Evolutionary conservation across 306 rosid species (phyloP), one percentile per base, ranked within the genome.

Genomic region (Ziziphus jujuba): DNA sequence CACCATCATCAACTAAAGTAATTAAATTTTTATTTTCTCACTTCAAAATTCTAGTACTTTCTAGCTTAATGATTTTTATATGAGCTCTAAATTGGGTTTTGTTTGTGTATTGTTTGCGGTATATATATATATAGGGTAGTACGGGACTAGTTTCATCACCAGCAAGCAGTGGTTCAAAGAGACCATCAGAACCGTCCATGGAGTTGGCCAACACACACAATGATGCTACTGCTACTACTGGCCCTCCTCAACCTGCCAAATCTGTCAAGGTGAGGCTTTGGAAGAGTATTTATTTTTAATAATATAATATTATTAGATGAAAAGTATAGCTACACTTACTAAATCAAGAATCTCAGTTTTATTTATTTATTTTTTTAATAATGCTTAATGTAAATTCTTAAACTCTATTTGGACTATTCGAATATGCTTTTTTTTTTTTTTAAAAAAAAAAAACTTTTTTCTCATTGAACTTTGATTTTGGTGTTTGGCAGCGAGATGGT

Each of bases 1-100:
- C 96, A 50, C 95, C 96, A 50, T 75, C 87, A 44, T 85, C 95
- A 56, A 71, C 89, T 40, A 82, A 93, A 82, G 97, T 92, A 72
- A 24, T 25, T 49, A 55, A 23, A 10, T 31, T 58, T 45, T 65
- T 40, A 22, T 24, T 31, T 10, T 49, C 15, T 62, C 19, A 9
- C 56, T 0, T 49, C 16, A 40, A 25, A 19, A 31, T 48, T 57
- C 48, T 25, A 23, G 28, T 56, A 2, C 33, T 61, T 53, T 64
- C 53, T 10, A 23, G 13, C 6, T 12, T 67, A 28, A n/a, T n/a
- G n/a, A n/a, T n/a, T 10, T 68, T 9, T 14, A 21, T 28, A 11
- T 23, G 7, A 11, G 14, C n/a, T 8, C 5, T 59, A 70, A 59
- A 16, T n/a, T 62, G 60, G 65, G 59, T 55, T n/a, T 68, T 47